phyloP scores from a whole-genome alignment of 2,329 filamentous ascomycete species.

The Penicillium fuscoglaucum region DNA sequence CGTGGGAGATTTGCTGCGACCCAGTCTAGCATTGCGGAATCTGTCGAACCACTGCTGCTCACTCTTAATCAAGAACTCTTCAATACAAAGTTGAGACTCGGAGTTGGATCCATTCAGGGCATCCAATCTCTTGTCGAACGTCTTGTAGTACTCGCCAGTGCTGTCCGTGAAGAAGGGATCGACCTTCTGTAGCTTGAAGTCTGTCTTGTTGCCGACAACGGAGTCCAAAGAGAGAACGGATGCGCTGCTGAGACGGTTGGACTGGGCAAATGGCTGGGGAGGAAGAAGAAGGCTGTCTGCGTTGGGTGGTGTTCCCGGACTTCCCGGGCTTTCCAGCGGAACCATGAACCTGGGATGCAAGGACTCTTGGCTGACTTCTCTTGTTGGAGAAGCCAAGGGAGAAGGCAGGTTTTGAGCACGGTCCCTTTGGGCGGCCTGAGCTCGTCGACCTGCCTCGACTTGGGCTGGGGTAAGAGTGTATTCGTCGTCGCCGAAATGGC shows the following conservation, averaged over 20 bases:
- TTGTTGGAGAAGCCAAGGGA: neutral
- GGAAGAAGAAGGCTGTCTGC: constrained; percentile 35
- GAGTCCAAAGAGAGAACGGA: constrained; percentile 57
- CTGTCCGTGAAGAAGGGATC: constrained; percentile 68
- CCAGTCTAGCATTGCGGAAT: constrained; percentile 60
- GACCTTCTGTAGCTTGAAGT: constrained; percentile 65
- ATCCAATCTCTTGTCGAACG: constrained; percentile 59
- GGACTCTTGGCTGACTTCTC: constrained; percentile 27
- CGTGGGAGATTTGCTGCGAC: constrained; percentile 47
- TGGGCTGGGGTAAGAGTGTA: constrained; percentile 43
- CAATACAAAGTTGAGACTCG: constrained; percentile 61
- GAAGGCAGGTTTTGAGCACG: constrained; percentile 8
- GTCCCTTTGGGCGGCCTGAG: constrained; percentile 24
- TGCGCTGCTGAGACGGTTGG: constrained; percentile 41
- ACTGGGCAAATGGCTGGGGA: constrained; percentile 28
- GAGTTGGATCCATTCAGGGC: constrained; percentile 58
- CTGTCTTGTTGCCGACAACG: constrained; percentile 61
- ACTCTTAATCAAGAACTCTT: constrained; percentile 64
- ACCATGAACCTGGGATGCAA: constrained; percentile 18
- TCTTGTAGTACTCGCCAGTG: constrained; percentile 60
- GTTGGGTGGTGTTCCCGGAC: constrained; percentile 30
- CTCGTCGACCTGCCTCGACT: constrained; percentile 37
- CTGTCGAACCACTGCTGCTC: constrained; percentile 67
- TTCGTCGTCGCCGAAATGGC: constrained; percentile 41
- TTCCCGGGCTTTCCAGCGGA: constrained; percentile 28